Conservation (phyloP, 2,329 filamentous ascomycete species). For the Xylaria digitata region DNA sequence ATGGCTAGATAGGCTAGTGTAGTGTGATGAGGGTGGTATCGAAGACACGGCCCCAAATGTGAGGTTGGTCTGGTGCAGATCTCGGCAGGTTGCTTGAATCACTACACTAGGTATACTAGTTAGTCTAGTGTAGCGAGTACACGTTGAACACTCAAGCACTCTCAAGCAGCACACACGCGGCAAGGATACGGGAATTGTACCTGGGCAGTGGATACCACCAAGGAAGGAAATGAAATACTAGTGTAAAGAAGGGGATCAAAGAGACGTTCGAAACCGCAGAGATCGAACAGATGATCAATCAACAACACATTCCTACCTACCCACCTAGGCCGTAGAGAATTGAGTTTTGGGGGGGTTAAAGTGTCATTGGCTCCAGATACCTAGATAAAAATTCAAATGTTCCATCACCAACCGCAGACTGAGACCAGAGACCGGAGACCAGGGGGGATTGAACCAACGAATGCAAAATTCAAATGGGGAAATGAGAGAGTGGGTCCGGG, state of each 20-base stretch:
- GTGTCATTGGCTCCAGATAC: neutral
- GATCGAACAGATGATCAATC: neutral
- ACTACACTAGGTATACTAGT: neutral
- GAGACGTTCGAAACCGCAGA: neutral
- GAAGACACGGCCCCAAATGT: slow-evolving; percentile 17
- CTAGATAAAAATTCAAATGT: slow-evolving; percentile 11
- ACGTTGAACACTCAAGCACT: too few species aligned
- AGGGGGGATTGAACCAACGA: neutral
- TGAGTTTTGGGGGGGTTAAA: neutral
- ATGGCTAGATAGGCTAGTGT: slow-evolving; percentile 17
- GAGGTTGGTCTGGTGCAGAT: slow-evolving; percentile 27
- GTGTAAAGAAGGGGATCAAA: too few species aligned
- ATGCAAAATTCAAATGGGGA: neutral
- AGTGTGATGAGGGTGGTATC: slow-evolving; percentile 12
- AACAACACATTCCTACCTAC: slow-evolving; percentile 1
- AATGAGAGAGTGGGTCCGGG: slow-evolving; percentile 4
- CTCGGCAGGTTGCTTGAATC: slow-evolving; percentile 27
- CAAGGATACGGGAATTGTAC: neutral
- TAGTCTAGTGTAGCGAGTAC: too few species aligned
- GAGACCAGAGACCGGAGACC: neutral
- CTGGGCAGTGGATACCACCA: too few species aligned
- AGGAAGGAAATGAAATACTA: neutral
- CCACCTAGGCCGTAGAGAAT: too few species aligned
- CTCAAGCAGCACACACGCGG: too few species aligned
- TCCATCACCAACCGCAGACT: slow-evolving; percentile 13